A percentile compares a stretch with the other conserved stretches of the same genome.
Evolutionary conservation across 2,329 filamentous ascomycete genomes (phyloP).

Genomic region (Penicillium aurantiogriseum): DNA sequence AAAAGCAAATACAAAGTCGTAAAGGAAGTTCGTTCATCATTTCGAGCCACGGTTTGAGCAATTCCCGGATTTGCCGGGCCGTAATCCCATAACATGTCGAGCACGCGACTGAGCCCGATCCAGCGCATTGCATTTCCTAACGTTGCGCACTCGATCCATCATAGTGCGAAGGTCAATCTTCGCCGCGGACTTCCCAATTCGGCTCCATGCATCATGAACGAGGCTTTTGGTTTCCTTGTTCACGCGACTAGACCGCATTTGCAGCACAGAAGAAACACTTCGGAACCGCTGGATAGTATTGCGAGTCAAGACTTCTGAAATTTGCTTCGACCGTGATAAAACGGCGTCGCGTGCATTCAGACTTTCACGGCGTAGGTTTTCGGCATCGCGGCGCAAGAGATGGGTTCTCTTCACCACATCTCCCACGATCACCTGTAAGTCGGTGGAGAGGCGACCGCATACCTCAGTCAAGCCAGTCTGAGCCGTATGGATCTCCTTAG

Average conservation of each 20-base stretch:
- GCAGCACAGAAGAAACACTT: constrained; percentile 33
- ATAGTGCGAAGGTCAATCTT: constrained; percentile 27
- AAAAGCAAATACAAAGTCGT: constrained; percentile 23
- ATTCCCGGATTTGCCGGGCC: constrained; percentile 12
- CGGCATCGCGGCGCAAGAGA: constrained; percentile 31
- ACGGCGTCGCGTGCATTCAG: constrained; percentile 26
- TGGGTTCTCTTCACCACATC: constrained; percentile 40
- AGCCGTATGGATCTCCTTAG: constrained; percentile 38
- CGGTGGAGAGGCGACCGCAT: constrained; percentile 39
- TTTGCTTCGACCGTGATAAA: constrained; percentile 35
- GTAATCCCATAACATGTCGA: constrained; percentile 29
- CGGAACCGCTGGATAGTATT: constrained; percentile 34
- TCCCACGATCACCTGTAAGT: constrained; percentile 39
- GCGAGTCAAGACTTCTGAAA: constrained; percentile 33
- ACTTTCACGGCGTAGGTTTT: constrained; percentile 26
- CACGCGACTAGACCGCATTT: constrained; percentile 28
- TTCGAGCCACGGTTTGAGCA: constrained; percentile 2
- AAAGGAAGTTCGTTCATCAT: constrained; percentile 5
- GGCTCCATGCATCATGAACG: constrained; percentile 30
- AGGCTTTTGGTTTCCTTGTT: constrained; percentile 31
- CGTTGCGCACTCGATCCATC: constrained; percentile 29
- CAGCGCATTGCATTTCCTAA: constrained; percentile 30
- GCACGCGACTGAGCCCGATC: constrained; percentile 38
- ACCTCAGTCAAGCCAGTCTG: constrained; percentile 40
- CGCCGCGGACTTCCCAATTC: constrained; percentile 25